phyloP scores from a whole-genome alignment of 345 rosid genomes.

The Streptanthus diversifolius region DNA sequence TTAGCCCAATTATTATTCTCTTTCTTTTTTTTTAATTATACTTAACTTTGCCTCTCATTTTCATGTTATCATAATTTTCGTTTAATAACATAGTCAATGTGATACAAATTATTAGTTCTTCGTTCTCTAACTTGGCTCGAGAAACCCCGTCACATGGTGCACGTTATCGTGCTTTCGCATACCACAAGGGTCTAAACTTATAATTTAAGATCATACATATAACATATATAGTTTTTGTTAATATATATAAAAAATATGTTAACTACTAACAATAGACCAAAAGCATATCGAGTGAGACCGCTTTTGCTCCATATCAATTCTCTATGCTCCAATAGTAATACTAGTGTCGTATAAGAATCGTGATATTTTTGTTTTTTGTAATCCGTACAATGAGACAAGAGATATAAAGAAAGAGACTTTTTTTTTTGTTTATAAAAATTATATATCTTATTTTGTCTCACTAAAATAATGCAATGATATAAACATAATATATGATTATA shows the following conservation, averaged over 20 bases:
- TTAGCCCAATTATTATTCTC: slow-evolving; percentile 7
- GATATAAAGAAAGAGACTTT: no score
- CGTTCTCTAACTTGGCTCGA: slow-evolving; percentile 1
- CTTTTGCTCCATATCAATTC: neutral
- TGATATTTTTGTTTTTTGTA: neutral
- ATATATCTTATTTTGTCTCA: neutral
- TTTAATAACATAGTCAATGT: neutral
- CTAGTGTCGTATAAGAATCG: neutral
- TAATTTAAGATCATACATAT: neutral
- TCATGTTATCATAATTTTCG: neutral
- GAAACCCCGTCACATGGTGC: slow-evolving; percentile 29
- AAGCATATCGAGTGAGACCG: neutral
- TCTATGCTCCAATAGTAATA: neutral
- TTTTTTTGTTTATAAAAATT: neutral
- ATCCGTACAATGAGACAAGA: neutral
- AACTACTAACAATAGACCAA: neutral
- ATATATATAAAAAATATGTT: no score
- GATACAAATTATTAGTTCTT: slow-evolving; percentile 10
- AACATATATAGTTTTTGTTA: no score
- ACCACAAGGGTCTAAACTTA: neutral
- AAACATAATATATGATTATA: neutral
- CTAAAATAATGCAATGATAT: neutral
- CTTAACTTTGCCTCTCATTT: slow-evolving; percentile 25
- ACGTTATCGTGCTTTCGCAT: slow-evolving; percentile 19
- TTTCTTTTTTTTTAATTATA: slow-evolving; percentile 1